Base-by-base conservation (phyloP, 2,329 filamentous ascomycete species). In the Orbilia javanica region DNA sequence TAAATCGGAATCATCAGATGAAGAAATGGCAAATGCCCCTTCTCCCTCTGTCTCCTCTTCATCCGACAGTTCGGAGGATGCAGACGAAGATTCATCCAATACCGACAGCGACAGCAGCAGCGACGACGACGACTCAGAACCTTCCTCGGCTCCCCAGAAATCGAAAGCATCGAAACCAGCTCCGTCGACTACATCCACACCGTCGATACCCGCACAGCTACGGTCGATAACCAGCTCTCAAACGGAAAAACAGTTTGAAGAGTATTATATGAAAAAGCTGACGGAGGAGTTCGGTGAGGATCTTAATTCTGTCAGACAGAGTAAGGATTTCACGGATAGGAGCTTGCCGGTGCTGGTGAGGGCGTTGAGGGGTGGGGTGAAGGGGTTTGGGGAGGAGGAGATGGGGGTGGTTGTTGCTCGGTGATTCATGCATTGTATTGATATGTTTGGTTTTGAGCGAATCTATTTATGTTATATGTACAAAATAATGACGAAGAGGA, bases 221-320 rank as follows among this genome's bases (percentile, higher is more conserved):
- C 63, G 60, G 8, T 64, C 63, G 3, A 50, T 73, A 27, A 65
- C 29, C 0, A 67, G 67, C 5, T 66, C 62, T 6, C 53, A 50
- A 31, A 74, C 69, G 3, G 75, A 79, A 53, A 73, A 73, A 31
- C 44, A 79, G 44, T 73, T 74, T 13, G 75, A 79, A 34, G 70
- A 79, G 64, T 74, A 79, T 46, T 73, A 79, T 27, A 64, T 74
- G 75, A 79, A 79, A 29, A 74, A 74, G 55, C 52, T 72, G 64
- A 79, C 65, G 31, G 72, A 77, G 20, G 87, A 88, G 80, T 86
- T 88, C 65, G 87, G 85, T 4, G 86, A 88, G 66, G 87, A 89
- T 81, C 84, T 89, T 13, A 86, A 88, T 79, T 85, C 85, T 80
- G 83, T 88, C 42, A 85, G 87, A 39, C 83, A 84, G 57, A 86